These are phyloP conservation scores for Cystobasidium ongulense DNA, from an alignment of 768 basidiomycete species.

Conservation along the genomic window DNA sequence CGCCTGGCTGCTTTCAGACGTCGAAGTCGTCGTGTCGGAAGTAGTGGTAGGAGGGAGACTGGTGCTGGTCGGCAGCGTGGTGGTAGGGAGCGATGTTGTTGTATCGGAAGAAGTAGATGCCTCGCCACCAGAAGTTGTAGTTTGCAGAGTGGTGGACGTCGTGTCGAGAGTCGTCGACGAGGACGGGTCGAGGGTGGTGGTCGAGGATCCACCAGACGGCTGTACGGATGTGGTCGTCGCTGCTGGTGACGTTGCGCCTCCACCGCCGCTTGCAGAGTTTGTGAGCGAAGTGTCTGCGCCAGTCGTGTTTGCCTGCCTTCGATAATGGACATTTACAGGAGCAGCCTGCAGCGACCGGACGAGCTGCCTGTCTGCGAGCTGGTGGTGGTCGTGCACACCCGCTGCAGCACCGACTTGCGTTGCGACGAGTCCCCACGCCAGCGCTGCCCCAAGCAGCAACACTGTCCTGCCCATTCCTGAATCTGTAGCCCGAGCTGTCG, in stretches of 20 bases:
- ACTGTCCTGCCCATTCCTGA: background rate
- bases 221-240: background rate
- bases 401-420: background rate
- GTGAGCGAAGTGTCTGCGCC: background rate
- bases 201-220: background rate
- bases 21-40: background rate
- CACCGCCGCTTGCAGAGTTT: background rate
- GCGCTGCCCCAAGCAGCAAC: background rate
- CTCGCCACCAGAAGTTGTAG: background rate
- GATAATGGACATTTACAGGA: background rate
- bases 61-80: no score
- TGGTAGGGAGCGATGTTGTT: background rate
- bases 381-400: no score
- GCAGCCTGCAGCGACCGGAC: background rate
- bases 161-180: background rate
- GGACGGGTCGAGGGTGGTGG: background rate
- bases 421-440: background rate
- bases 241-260: background rate
- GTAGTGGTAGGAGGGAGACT: background rate
- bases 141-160: slow-evolving; percentile 1
- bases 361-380: background rate
- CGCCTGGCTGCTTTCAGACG: background rate
- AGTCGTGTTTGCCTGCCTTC: background rate
- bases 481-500: no score
- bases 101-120: background rate